Evolutionary conservation across 23 red algal genomes (phyloP).

Genomic region (Gracilariopsis chorda): DNA sequence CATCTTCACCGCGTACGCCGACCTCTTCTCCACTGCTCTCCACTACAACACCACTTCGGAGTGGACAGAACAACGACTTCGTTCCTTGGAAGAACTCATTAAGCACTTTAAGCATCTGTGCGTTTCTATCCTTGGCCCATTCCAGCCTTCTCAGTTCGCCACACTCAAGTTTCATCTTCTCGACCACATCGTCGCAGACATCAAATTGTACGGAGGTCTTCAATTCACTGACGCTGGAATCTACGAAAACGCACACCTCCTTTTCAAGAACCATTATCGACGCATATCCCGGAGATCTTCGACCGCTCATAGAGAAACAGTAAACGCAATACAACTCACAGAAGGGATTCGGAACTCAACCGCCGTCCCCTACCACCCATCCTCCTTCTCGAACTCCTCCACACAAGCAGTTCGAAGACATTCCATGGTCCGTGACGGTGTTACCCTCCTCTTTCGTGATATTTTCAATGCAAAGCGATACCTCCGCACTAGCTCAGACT

Average conservation of each 20-base stretch:
- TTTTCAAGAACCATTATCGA: constrained; percentile 2
- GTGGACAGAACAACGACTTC: not conserved
- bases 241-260: constrained; percentile 6
- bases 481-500: not conserved
- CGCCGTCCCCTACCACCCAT: not conserved
- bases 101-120: not conserved
- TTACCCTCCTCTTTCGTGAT: not conserved
- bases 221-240: not conserved
- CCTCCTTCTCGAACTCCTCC: too few relatives aligned
- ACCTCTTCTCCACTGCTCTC: not conserved
- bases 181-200: not conserved
- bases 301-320: not conserved
- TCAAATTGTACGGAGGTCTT: not conserved
- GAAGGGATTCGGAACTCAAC: not conserved
- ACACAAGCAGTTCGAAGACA: not conserved
- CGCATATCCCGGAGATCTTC: not conserved
- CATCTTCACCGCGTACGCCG: not conserved
- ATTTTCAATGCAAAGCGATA: not conserved
- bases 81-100: not conserved
- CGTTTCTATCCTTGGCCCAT: not conserved
- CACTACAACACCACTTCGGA: not conserved
- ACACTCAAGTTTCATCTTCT: constrained; percentile 23
- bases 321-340: not conserved
- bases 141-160: not conserved
- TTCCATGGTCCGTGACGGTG: not conserved